phyloP scores from a whole-genome alignment of 805 yeast species.

The Yamadazyma endophytica region DNA sequence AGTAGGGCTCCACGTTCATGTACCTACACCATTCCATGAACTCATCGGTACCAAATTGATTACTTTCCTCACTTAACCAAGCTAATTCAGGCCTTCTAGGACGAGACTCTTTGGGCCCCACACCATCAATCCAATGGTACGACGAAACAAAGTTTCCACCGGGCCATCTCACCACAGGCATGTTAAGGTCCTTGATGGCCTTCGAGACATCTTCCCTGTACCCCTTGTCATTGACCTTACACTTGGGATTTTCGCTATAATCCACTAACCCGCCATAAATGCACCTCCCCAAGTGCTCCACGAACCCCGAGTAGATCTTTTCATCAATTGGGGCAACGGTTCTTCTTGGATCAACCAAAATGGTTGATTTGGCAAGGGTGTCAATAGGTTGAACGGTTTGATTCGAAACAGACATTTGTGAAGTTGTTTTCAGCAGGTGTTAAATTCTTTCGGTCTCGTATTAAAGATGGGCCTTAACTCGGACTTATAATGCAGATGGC shows the following conservation, averaged over 20 bases:
- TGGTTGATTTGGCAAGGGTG: constrained; percentile 11
- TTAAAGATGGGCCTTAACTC: too few relatives aligned
- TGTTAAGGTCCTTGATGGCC: constrained; percentile 23
- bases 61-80: constrained; percentile 28
- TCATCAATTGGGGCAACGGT: constrained; percentile 19
- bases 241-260: constrained; percentile 12
- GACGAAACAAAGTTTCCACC: constrained; percentile 32
- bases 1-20: constrained; percentile 25
- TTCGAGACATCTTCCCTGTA: constrained; percentile 23
- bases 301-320: constrained; percentile 28
- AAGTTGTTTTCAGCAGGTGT: too few relatives aligned
- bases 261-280: constrained; percentile 35
- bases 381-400: constrained; percentile 14
- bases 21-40: constrained; percentile 29
- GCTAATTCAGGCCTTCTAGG: constrained; percentile 31
- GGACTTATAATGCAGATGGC: too few relatives aligned
- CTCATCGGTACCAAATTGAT: constrained; percentile 31
- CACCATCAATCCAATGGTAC: constrained; percentile 31
- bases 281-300: constrained; percentile 33
- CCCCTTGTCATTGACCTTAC: constrained; percentile 18
- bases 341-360: constrained; percentile 24
- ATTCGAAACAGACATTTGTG: constrained; percentile 14
- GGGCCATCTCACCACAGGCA: constrained; percentile 33
- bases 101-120: constrained; percentile 24
- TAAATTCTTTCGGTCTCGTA: too few relatives aligned